Conservation (phyloP, 306 rosid genomes). For the Sindora glabra region DNA sequence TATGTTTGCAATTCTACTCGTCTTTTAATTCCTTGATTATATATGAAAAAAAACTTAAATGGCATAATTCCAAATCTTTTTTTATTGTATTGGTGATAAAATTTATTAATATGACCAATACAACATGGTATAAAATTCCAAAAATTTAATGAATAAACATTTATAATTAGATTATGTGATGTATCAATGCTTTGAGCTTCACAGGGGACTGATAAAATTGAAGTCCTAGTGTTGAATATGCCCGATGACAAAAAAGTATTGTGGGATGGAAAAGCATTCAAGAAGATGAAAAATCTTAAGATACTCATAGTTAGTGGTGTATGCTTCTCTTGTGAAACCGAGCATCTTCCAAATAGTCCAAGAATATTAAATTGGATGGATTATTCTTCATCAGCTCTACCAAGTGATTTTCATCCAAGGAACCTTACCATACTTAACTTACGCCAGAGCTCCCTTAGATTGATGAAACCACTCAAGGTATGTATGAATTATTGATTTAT, state of each 20-base stretch:
- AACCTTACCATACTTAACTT: background rate
- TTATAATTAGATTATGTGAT: background rate
- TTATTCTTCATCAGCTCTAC: background rate
- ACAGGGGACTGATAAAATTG: too few species aligned
- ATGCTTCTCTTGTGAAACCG: background rate
- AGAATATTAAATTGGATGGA: background rate
- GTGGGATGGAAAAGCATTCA: conserved; percentile 13
- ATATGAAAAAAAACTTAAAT: background rate
- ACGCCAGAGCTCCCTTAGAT: too few species aligned
- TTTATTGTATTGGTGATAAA: too few species aligned
- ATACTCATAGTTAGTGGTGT: background rate
- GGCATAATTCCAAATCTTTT: too few species aligned
- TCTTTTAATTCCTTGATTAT: background rate
- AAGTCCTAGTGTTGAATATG: too few species aligned
- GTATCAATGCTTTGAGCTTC: background rate
- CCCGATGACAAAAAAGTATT: background rate
- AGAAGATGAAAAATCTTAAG: conserved; percentile 4
- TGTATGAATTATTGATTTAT: too few species aligned
- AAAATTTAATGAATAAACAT: too few species aligned
- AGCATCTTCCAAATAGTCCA: conserved; percentile 4
- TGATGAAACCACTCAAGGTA: too few species aligned
- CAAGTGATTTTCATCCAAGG: background rate
- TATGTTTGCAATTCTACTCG: background rate
- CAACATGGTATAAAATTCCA: too few species aligned
- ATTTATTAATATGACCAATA: too few species aligned